Base-by-base conservation (phyloP, 768 basidiomycete species). In the Serendipita vermifera region DNA sequence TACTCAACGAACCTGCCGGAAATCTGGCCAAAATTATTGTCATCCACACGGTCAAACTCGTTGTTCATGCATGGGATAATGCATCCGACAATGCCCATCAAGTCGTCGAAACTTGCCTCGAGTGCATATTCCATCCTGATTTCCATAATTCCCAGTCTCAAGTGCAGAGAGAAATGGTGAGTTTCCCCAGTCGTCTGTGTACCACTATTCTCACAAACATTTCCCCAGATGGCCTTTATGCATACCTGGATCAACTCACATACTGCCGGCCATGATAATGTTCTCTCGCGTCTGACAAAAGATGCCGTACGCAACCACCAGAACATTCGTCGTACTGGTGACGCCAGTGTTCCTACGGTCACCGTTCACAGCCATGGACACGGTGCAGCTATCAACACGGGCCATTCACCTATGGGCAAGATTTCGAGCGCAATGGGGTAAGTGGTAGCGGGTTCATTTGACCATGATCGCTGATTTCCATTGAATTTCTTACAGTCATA, bases 51-150 rank as follows among this genome's bases (percentile, higher is more conserved):
- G 87, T 87, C 5, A 77, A 70, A 27, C 68, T 75, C n/a, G 77
- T 92, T 7, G 79, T 76, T 38, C 82, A 81, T 61, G 87, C 88
- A 7, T 92, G 88, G 89, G 87, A 90, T 60, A 81, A 89, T 61
- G 67, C 64, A 39, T 79, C 76, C 0, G 62, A 80, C 22, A 79
- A 87, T 62, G 75, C 79, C 11, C 73, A 74, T 58, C 67, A 72
- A 35, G 62, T 79, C 7, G 77, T 74, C 0, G 83, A 86, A 46
- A 83, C 86, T 14, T 70, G 82, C 56, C 66, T 85, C 4, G 74
- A 81, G 59, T 81, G 79, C 73, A 63, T 87, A 84, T 88, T 90
- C 75, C 87, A 91, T 66, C 87, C 88, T 14, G 82, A 86, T 60
- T 91, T 88, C 73, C 80, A 83, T 65, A 75, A 82, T 64, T 63